These are phyloP conservation scores for Populus nigra DNA, from an alignment of 345 rosid genomes.

Conservation along the genomic window DNA sequence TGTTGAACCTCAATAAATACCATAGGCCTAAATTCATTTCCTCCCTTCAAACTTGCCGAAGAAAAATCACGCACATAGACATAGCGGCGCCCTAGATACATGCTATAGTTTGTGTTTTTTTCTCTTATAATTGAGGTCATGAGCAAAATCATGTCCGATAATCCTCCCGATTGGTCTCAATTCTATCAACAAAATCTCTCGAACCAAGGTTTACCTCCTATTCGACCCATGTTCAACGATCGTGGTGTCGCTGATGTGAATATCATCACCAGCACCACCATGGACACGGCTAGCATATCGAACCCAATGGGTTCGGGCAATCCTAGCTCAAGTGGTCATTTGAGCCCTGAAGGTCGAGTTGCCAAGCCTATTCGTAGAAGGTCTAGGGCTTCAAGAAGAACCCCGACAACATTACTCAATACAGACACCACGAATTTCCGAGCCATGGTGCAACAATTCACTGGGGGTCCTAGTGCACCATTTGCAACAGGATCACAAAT, in stretches of 20 bases:
- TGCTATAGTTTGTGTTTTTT: background rate
- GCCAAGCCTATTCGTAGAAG: constrained; percentile 77
- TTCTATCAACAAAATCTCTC: constrained; percentile 47
- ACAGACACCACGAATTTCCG: constrained; percentile 90
- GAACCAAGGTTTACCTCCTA: background rate
- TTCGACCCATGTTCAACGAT: constrained; percentile 4
- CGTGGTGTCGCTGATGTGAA: constrained; percentile 30
- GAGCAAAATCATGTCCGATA: constrained; percentile 54
- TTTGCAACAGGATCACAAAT: constrained; percentile 40
- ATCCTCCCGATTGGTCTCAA: constrained; percentile 65
- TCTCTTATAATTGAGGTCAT: constrained; percentile 12
- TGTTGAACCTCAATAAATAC: constrained; percentile 39
- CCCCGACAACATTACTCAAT: constrained; percentile 90
- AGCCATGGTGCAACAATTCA: constrained; percentile 95
- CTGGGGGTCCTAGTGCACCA: constrained; percentile 74
- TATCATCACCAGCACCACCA: constrained; percentile 23
- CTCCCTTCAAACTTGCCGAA: constrained; percentile 16
- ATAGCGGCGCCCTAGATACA: background rate
- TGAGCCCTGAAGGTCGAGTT: constrained; percentile 79
- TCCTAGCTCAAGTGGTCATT: constrained; percentile 20
- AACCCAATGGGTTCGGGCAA: background rate
- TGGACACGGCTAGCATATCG: background rate
- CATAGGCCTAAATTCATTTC: background rate
- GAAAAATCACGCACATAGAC: background rate
- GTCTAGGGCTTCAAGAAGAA: constrained; percentile 88